phyloP scores from a whole-genome alignment of 768 basidiomycete species.

The Leccinum boreale region DNA sequence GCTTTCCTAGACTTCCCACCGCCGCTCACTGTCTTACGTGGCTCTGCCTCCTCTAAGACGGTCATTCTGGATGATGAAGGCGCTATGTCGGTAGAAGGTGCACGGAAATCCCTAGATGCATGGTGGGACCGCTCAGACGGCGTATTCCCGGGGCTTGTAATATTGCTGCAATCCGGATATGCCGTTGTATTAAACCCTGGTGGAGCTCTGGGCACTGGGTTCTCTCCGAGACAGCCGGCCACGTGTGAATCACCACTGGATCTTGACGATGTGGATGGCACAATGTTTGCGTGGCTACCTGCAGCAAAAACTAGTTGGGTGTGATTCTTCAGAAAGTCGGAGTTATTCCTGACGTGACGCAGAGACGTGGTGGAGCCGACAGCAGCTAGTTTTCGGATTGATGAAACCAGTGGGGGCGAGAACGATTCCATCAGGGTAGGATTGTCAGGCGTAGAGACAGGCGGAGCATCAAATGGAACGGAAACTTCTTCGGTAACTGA shows the following conservation, averaged over 20 bases:
- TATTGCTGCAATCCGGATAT: conserved; percentile 8
- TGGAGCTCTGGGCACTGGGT: conserved; percentile 1
- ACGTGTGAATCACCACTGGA: background rate
- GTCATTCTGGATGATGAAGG: background rate
- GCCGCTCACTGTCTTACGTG: conserved; percentile 24
- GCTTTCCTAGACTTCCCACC: conserved; percentile 7
- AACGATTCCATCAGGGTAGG: background rate
- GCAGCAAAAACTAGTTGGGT: background rate
- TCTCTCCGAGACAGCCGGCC: background rate
- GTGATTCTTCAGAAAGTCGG: background rate
- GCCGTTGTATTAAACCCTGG: conserved; percentile 7
- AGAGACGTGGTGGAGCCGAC: conserved; percentile 7
- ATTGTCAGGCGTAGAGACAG: background rate
- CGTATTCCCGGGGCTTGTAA: conserved; percentile 20
- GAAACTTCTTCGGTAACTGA: background rate
- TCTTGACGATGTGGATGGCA: background rate
- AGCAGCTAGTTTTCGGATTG: background rate
- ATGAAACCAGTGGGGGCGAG: background rate
- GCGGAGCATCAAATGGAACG: background rate
- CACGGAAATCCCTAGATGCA: background rate
- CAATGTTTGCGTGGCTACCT: background rate
- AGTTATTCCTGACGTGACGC: conserved; percentile 4
- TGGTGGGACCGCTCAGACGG: background rate
- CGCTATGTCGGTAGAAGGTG: background rate
- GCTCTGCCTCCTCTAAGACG: background rate